Conservation (phyloP, 768 basidiomycete genomes). For the Scleroderma citrinum region DNA sequence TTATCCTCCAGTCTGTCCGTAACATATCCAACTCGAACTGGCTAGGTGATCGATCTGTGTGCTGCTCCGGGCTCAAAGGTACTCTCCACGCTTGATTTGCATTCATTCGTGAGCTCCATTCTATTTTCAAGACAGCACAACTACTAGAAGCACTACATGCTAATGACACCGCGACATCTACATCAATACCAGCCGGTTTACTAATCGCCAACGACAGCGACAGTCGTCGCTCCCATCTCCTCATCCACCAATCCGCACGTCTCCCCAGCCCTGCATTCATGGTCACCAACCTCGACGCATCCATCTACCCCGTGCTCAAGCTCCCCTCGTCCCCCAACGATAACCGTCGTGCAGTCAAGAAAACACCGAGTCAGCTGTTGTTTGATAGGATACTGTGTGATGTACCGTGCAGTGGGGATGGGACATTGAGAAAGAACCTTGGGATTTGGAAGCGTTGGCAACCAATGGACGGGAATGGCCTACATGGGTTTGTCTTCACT, state of each 20-base stretch:
- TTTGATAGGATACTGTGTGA: slow-evolving; percentile 96
- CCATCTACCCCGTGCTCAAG: slow-evolving; percentile 68
- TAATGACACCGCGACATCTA: slow-evolving; percentile 55
- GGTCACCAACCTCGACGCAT: slow-evolving; percentile 96
- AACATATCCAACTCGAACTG: background rate
- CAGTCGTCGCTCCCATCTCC: slow-evolving; percentile 87
- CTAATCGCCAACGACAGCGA: slow-evolving; percentile 95
- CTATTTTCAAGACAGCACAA: slow-evolving; percentile 70
- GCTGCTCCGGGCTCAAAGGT: slow-evolving; percentile 98
- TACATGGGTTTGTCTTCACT: slow-evolving; percentile 62
- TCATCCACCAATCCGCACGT: slow-evolving; percentile 95
- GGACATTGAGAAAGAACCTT: slow-evolving; percentile 90
- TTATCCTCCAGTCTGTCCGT: slow-evolving; percentile 4
- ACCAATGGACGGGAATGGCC: slow-evolving; percentile 80
- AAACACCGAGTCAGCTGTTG: slow-evolving; percentile 46
- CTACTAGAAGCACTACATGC: slow-evolving; percentile 92
- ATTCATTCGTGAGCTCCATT: background rate
- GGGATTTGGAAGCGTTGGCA: slow-evolving; percentile 95
- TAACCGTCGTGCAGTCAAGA: slow-evolving; percentile 30
- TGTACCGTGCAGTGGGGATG: slow-evolving; percentile 97
- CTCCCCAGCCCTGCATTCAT: slow-evolving; percentile 87
- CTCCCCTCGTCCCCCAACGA: slow-evolving; percentile 25
- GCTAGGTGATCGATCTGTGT: slow-evolving; percentile 91
- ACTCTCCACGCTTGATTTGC: background rate
- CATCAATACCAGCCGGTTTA: slow-evolving; percentile 74